Percentiles rank a stretch among this genome's conserved stretches.
These are phyloP conservation scores for Nemania serpens DNA, from an alignment of 2,329 filamentous ascomycete genomes.

Conservation along the genomic window DNA sequence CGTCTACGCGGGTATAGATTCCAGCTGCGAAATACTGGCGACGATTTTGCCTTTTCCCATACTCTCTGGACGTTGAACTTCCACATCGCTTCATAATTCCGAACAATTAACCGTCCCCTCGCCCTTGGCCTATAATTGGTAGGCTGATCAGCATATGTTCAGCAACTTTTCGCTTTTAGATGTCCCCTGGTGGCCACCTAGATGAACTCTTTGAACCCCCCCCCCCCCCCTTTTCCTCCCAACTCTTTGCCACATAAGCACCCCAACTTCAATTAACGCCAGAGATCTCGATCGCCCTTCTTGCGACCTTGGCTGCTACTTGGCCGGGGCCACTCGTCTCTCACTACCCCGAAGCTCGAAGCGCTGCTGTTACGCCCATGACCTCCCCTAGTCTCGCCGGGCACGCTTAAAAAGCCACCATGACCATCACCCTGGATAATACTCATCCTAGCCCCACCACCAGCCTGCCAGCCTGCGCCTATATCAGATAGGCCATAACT, in stretches of 20 bases:
- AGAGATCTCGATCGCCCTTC: conserved; percentile 48
- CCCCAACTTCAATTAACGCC: conserved; percentile 43
- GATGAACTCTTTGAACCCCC: not conserved
- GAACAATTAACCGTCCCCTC: not conserved
- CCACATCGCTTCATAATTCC: conserved; percentile 7
- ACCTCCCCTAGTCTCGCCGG: conserved; percentile 38
- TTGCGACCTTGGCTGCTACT: conserved; percentile 50
- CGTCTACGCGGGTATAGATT: conserved; percentile 21
- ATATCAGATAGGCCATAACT: conserved; percentile 63
- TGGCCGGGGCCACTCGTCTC: conserved; percentile 50
- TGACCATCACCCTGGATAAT: conserved; percentile 55
- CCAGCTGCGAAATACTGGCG: conserved; percentile 16
- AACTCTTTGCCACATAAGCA: not conserved
- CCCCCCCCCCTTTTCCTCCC: not conserved
- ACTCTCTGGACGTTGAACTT: conserved; percentile 1
- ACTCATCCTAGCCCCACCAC: conserved; percentile 56
- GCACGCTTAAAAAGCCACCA: conserved; percentile 59
- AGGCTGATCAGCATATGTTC: not conserved
- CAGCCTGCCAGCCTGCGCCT: conserved; percentile 55
- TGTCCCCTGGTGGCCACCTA: too few species aligned
- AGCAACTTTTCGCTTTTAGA: not conserved
- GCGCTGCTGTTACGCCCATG: conserved; percentile 32
- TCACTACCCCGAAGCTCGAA: conserved; percentile 27
- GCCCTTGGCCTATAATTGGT: not conserved
- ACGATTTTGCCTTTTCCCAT: conserved; percentile 4